Conservation (phyloP, 2,329 filamentous ascomycete genomes). For the Cladophialophora bantiana region DNA sequence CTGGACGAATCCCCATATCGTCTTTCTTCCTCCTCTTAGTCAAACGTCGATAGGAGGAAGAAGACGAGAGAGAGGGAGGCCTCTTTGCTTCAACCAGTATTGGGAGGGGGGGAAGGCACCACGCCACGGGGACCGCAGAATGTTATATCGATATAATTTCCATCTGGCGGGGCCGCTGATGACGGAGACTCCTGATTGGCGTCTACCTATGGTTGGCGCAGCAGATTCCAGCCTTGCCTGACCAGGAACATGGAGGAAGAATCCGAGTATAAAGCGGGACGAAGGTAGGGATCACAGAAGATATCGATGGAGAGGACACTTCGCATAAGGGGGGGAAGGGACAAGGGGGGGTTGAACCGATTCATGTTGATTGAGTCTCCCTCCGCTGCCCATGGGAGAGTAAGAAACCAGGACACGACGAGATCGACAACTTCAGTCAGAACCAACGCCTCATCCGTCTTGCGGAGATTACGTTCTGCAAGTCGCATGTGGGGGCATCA, state of each 20-base stretch:
- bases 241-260: constrained; percentile 17
- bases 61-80: constrained; percentile 1
- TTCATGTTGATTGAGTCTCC: neutral
- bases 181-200: constrained; percentile 21
- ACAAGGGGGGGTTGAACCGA: neutral
- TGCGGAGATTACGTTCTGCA: constrained; percentile 21
- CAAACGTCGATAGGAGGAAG: constrained; percentile 12
- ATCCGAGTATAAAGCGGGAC: constrained; percentile 16
- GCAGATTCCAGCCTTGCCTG: constrained; percentile 29
- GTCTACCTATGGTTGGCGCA: constrained; percentile 24
- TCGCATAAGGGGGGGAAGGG: neutral
- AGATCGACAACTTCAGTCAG: constrained; percentile 4
- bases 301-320: constrained; percentile 15
- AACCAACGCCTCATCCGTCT: constrained; percentile 5
- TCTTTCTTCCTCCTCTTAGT: constrained; percentile 18
- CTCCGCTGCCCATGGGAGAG: neutral
- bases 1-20: constrained; percentile 31
- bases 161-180: constrained; percentile 7
- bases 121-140: constrained; percentile 16
- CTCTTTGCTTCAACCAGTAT: neutral
- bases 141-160: constrained; percentile 29
- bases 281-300: neutral
- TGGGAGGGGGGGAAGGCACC: constrained; percentile 4
- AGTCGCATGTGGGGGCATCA: neutral
- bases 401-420: neutral